These are phyloP conservation scores for Iris macrosiphon DNA, from an alignment of 106 monocot species.

Conservation along the genomic window DNA sequence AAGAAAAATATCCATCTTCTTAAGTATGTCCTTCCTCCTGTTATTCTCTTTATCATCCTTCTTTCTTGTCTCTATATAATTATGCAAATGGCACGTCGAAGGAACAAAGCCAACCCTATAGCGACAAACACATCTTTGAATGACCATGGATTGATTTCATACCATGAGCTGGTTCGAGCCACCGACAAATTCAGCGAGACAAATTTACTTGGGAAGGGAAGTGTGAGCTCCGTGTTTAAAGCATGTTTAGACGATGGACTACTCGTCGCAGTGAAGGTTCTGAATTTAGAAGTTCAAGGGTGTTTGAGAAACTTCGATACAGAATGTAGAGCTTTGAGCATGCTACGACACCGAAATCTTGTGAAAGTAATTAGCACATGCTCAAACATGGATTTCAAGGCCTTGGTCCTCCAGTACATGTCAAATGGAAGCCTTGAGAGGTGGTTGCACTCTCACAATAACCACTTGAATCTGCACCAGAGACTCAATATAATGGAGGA, in stretches of 20 bases:
- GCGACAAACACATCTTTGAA: neutral
- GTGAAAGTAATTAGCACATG: neutral
- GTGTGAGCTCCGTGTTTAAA: neutral
- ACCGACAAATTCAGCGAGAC: neutral
- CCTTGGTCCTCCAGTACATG: constrained; percentile 2
- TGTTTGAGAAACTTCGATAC: neutral
- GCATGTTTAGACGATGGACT: neutral
- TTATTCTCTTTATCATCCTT: neutral
- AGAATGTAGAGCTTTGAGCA: neutral
- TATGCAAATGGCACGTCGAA: neutral
- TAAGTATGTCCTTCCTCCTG: neutral
- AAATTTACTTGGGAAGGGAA: neutral
- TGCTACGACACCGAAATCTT: neutral
- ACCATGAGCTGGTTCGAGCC: constrained; percentile 2
- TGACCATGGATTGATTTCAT: neutral
- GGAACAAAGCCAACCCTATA: too few species aligned
- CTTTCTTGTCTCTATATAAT: neutral
- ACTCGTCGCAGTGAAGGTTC: neutral
- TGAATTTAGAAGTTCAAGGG: constrained; percentile 1
- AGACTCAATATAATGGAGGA: too few species aligned
- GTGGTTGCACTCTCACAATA: neutral
- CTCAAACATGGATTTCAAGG: neutral
- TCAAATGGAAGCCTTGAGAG: constrained; percentile 1
- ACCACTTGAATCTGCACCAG: too few species aligned
- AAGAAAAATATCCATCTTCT: neutral